Conservation (phyloP, 371 early-diverging fungal genomes). For the Mucor saturninus region DNA sequence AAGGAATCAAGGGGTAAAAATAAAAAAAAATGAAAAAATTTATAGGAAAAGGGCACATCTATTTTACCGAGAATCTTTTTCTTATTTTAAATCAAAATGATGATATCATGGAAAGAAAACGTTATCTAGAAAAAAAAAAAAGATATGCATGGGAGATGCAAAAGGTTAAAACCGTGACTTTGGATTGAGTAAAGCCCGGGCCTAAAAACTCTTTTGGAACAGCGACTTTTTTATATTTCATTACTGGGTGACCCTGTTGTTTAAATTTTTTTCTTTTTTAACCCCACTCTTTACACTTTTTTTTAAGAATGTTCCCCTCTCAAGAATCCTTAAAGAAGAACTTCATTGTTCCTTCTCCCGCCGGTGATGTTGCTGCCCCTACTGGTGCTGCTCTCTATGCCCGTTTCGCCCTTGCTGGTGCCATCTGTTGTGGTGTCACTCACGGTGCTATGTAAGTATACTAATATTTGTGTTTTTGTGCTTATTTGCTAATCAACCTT, state of each 20-base stretch:
- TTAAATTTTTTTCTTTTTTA: slow-evolving; percentile 15
- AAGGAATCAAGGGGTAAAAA: too few relatives aligned
- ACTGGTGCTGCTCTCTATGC: slow-evolving; percentile 70
- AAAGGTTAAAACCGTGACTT: too few relatives aligned
- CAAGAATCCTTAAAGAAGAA: slow-evolving; percentile 50
- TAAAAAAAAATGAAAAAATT: too few relatives aligned
- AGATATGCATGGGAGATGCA: too few relatives aligned
- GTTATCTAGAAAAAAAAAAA: too few relatives aligned
- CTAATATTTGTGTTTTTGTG: neutral
- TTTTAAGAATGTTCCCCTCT: slow-evolving; percentile 45
- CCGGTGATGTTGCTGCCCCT: slow-evolving; percentile 52
- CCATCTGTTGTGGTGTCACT: slow-evolving; percentile 75
- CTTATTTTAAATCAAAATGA: too few relatives aligned
- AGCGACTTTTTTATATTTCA: neutral
- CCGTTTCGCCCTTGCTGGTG: slow-evolving; percentile 79
- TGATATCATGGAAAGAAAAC: too few relatives aligned
- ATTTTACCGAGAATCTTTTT: too few relatives aligned
- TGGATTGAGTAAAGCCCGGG: neutral
- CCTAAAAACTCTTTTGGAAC: slow-evolving; percentile 1
- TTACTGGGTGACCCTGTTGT: slow-evolving; percentile 23
- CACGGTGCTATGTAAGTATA: slow-evolving; percentile 70
- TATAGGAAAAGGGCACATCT: too few relatives aligned
- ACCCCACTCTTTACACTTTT: slow-evolving; percentile 23
- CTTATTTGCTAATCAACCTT: too few relatives aligned
- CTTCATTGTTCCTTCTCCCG: slow-evolving; percentile 52